These are phyloP conservation scores for Amylocystis lapponica DNA, from an alignment of 768 basidiomycete species.

Conservation along the genomic window DNA sequence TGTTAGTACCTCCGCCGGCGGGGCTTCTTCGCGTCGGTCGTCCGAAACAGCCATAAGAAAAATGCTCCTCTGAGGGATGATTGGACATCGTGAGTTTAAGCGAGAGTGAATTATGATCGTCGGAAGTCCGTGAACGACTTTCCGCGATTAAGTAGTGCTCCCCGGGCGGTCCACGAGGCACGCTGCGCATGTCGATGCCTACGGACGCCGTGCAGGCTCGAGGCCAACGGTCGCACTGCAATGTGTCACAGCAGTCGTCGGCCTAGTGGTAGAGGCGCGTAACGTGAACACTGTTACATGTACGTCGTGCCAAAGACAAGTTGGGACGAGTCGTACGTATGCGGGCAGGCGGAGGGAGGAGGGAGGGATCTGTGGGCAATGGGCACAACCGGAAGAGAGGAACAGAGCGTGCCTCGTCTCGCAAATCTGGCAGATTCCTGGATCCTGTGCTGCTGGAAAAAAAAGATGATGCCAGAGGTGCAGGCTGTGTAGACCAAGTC, in stretches of 20 bases:
- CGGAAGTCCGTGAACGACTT: conserved; percentile 14
- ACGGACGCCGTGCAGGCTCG: neutral
- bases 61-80: conserved; percentile 66
- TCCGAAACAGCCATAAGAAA: conserved; percentile 54
- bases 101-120: conserved; percentile 33
- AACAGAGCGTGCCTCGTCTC: neutral
- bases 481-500: neutral
- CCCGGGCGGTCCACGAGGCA: neutral
- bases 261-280: too few relatives aligned
- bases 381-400: neutral
- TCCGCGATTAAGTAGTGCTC: conserved; percentile 9
- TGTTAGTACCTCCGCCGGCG: conserved; percentile 42
- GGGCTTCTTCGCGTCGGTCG: conserved; percentile 52
- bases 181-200: neutral
- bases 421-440: neutral
- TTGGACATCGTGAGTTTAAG: conserved; percentile 53
- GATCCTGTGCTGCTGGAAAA: too few relatives aligned
- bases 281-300: neutral
- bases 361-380: conserved; percentile 1
- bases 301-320: neutral
- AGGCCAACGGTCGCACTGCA: neutral
- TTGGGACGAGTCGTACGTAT: neutral
- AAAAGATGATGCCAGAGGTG: too few relatives aligned
- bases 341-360: neutral
- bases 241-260: neutral